Base-by-base conservation (phyloP, 2,329 filamentous ascomycete genomes). In the Aspergillus neoniger region DNA sequence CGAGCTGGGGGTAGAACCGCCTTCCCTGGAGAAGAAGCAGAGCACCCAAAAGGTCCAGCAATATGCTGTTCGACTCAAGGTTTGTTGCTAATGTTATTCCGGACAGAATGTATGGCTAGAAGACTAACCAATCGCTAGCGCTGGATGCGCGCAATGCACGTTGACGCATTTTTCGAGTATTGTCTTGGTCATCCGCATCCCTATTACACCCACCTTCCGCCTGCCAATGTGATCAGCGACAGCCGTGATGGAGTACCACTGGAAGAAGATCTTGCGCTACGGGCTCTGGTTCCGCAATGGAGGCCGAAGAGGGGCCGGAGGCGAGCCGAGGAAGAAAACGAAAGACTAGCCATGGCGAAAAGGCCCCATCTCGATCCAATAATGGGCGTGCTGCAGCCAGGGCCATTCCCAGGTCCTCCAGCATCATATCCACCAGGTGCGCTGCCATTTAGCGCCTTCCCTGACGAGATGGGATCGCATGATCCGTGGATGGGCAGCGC, bases 91-190 rank as follows among this genome's bases (percentile, higher is more conserved):
- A 58, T 47, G 47, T 12, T 9, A 43, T 38, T 14, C 48, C 39
- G 4, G 43, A 17, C 8, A 9, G 8, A 6, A n/a, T n/a, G 7
- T 7, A 10, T 7, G 17, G 41, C 6, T 38, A 5, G 2, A 17
- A 12, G 12, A 52, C 53, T 53, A 53, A 41, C 32, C 3, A 30
- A n/a, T 6, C 17, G 5, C 12, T 69, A 91, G 91, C 88, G 94
- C 72, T 97, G 93, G 93, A 95, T 97, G 91, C 91, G 92, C 73
- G 93, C 92, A 5, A 94, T 96, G 90, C 93, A 96, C 74, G 87
- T 96, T 55, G 91, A 96, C 80, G 91, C 92, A 10, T 97, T 97
- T 74, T 97, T 96, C 70, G 92, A 96, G 73, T 97, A 92, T 73
- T 85, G 96, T 19, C 83, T 94, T 63, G 86, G 87, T 52, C 92